These are phyloP conservation scores for Porcisia hertigi DNA, from an alignment of 208 protist species.

Conservation along the genomic window DNA sequence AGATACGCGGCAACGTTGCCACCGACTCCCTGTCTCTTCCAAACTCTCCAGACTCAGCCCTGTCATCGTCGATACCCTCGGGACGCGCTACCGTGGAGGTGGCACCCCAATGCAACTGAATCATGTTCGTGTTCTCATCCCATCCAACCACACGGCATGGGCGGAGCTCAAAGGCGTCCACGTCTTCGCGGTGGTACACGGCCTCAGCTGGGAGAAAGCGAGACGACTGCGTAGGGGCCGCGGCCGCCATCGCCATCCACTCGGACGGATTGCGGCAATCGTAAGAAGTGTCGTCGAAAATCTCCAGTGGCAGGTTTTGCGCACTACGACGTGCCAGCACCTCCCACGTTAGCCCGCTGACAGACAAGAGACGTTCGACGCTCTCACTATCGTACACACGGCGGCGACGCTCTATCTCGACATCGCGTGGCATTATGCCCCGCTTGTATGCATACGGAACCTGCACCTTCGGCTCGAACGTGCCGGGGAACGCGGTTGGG, in stretches of 20 bases:
- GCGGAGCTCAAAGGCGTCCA: conserved; percentile 51
- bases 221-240: conserved; percentile 32
- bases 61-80: neutral
- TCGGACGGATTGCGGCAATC: conserved; percentile 90
- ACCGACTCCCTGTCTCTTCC: neutral
- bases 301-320: conserved; percentile 87
- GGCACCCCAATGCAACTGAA: conserved; percentile 77
- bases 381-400: conserved; percentile 89
- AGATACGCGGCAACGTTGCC: conserved; percentile 74
- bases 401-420: conserved; percentile 95
- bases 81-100: conserved; percentile 3
- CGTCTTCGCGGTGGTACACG: conserved; percentile 43
- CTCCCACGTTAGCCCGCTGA: conserved; percentile 71
- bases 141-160: conserved; percentile 88
- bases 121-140: conserved; percentile 67
- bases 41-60: neutral
- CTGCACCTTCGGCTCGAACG: conserved; percentile 97
- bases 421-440: conserved; percentile 91
- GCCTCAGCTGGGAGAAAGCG: conserved; percentile 87
- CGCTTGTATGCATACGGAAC: conserved; percentile 90
- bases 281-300: conserved; percentile 97
- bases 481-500: conserved; percentile 62
- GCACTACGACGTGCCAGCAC: conserved; percentile 62
- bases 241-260: conserved; percentile 90
- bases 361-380: conserved; percentile 73